Evolutionary conservation across 192 early-diverging fungal genomes (phyloP), one percentile per base, ranked within the genome.

Genomic region (Coemansia sp.): DNA sequence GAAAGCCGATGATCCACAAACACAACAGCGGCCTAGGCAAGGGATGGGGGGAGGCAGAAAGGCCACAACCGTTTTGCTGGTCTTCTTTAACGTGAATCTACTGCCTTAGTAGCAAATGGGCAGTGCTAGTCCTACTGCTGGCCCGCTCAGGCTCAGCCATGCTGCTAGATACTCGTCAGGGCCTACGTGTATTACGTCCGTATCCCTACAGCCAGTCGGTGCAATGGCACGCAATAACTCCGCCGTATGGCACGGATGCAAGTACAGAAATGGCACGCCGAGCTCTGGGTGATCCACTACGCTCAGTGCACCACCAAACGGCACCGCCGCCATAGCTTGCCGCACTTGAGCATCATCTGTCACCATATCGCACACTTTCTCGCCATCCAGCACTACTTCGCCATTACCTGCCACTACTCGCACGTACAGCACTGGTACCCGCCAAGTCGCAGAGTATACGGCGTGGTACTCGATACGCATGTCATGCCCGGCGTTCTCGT

Each of bases 191-290:
- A 36, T 15, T 11, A 36, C 53, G 12, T 49, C 53, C 10, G 24
- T 36, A 17, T 25, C 45, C 6, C 37, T 54, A 8, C 25, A 24
- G 3, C 19, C 35, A 36, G 58, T 19, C 29, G 54, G 31, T 3
- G 72, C 68, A 11, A 77, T 72, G 2, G 71, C 57, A 3, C 62
- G 54, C 36, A 83, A 65, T 31, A 83, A 41, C 27, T 71, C 65
- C 2, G 75, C 81, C 27, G 81, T 83, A 43, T 83, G 71, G 59
- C 81, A 83, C 25, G 81, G 81, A 39, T 83, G 81, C 37, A 83
- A 54, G 54, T 71, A 77, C 68, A 74, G 29, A 22, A 39, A 83
- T 25, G 81, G 81, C 14, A 47, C 31, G 11, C 60, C 60, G 17
- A 83, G 46, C 20, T 60, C 65, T 9, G 81, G 81, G 27, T 83